Conservation (phyloP, 75 land plant genomes). For the Cunninghamia lanceolata region DNA sequence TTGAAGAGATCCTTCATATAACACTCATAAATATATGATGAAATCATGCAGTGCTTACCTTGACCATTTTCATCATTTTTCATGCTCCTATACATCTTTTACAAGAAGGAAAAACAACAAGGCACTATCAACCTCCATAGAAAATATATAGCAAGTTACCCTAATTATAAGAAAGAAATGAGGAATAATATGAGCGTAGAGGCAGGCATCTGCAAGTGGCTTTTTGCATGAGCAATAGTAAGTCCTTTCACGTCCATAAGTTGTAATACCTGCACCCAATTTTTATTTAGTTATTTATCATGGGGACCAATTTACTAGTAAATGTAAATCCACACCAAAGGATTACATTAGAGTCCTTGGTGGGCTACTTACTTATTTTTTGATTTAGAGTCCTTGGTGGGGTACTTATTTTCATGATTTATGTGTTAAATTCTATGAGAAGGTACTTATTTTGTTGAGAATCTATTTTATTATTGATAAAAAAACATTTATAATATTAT, state of each 20-base stretch:
- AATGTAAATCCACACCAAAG: not conserved
- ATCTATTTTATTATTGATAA: too few relatives aligned
- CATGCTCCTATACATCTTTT: constrained; percentile 10
- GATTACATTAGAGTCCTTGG: not conserved
- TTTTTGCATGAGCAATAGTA: constrained; percentile 76
- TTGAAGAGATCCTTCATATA: too few relatives aligned
- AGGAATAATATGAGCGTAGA: not conserved
- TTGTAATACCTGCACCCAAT: constrained; percentile 22
- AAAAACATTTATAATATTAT: too few relatives aligned
- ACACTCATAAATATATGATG: too few relatives aligned
- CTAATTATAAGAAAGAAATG: not conserved
- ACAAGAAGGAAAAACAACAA: not conserved
- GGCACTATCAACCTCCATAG: not conserved
- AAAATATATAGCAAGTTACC: not conserved
- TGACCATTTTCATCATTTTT: constrained; percentile 10
- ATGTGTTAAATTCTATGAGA: not conserved
- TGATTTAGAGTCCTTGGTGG: too few relatives aligned
- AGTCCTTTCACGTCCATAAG: constrained; percentile 75
- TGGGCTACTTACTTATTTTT: not conserved
- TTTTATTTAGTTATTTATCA: too few relatives aligned
- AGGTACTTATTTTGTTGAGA: too few relatives aligned
- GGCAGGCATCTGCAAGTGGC: constrained; percentile 58
- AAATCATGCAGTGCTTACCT: too few relatives aligned
- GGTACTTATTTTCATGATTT: too few relatives aligned
- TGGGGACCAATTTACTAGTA: not conserved